Evolutionary conservation across 208 protist species (phyloP).

Genomic region (Vickermania ingenoplastis): DNA sequence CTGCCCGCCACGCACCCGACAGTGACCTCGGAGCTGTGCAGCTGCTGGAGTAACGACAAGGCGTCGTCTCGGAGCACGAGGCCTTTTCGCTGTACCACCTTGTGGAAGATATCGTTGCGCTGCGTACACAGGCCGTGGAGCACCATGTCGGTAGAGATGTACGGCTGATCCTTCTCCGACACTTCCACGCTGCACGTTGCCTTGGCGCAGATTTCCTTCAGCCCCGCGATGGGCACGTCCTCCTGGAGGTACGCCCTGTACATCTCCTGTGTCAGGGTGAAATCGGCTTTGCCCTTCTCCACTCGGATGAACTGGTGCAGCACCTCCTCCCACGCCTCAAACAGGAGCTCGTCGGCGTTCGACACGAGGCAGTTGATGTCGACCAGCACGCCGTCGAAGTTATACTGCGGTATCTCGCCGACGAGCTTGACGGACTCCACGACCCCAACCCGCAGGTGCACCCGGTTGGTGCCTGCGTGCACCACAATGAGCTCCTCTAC

Average conservation of each 20-base stretch:
- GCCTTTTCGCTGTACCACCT: conserved; percentile 29
- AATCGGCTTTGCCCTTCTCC: conserved; percentile 23
- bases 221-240: conserved; percentile 42
- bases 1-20: conserved; percentile 81
- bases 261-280: conserved; percentile 56
- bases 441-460: conserved; percentile 37
- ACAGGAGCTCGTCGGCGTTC: conserved; percentile 76
- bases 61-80: conserved; percentile 44
- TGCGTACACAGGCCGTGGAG: conserved; percentile 54
- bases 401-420: conserved; percentile 60
- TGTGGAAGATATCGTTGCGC: conserved; percentile 63
- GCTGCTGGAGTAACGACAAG: conserved; percentile 50
- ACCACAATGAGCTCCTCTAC: conserved; percentile 55
- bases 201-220: conserved; percentile 40
- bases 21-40: conserved; percentile 62
- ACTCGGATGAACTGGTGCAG: conserved; percentile 60
- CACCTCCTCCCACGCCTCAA: conserved; percentile 75
- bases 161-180: conserved; percentile 6
- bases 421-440: conserved; percentile 65
- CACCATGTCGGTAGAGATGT: conserved; percentile 39
- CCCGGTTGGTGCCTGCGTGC: conserved; percentile 53
- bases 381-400: conserved; percentile 87
- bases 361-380: conserved; percentile 79
- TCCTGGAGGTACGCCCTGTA: conserved; percentile 82
- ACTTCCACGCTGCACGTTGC: not conserved